Percentiles rank a stretch among this genome's conserved stretches.
These are phyloP conservation scores for Candida golubevii DNA, from an alignment of 805 yeast genomes.

Conservation along the genomic window DNA sequence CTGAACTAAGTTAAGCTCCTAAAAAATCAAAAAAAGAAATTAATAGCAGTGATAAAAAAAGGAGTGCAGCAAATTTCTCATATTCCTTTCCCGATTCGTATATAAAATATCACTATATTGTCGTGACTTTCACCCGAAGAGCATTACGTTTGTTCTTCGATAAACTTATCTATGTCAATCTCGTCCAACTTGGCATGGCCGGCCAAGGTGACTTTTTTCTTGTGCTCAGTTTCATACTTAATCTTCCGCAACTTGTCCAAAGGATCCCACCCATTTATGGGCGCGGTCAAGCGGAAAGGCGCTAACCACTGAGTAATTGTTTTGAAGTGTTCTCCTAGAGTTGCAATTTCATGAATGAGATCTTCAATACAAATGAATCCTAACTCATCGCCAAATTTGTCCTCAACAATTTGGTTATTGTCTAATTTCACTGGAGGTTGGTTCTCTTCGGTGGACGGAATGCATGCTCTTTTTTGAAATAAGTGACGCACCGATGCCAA, in stretches of 20 bases:
- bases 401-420: slow-evolving; percentile 74
- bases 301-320: slow-evolving; percentile 55
- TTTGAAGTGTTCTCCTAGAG: slow-evolving; percentile 63
- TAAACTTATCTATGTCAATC: slow-evolving; percentile 67
- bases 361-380: slow-evolving; percentile 81
- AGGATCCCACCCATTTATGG: slow-evolving; percentile 73
- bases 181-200: slow-evolving; percentile 64
- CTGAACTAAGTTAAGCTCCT: no score
- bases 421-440: slow-evolving; percentile 49
- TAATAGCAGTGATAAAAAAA: no score
- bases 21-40: no score
- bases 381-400: slow-evolving; percentile 50
- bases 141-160: slow-evolving; percentile 54
- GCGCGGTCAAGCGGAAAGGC: slow-evolving; percentile 67
- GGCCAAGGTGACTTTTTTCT: slow-evolving; percentile 50
- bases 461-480: slow-evolving; percentile 72
- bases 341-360: slow-evolving; percentile 63
- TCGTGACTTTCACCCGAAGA: no score
- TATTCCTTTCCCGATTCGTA: slow-evolving; percentile 8
- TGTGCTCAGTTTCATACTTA: slow-evolving; percentile 49
- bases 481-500: slow-evolving; percentile 65
- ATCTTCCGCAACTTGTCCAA: slow-evolving; percentile 63
- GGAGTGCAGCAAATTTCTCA: not conserved
- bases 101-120: not conserved
- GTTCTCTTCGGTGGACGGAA: slow-evolving; percentile 31